A percentile compares a stretch with the other conserved stretches of the same genome.
These are phyloP conservation scores for Paracorniculantispora psalliotae DNA, from an alignment of 2,329 filamentous ascomycete genomes.

Conservation along the genomic window DNA sequence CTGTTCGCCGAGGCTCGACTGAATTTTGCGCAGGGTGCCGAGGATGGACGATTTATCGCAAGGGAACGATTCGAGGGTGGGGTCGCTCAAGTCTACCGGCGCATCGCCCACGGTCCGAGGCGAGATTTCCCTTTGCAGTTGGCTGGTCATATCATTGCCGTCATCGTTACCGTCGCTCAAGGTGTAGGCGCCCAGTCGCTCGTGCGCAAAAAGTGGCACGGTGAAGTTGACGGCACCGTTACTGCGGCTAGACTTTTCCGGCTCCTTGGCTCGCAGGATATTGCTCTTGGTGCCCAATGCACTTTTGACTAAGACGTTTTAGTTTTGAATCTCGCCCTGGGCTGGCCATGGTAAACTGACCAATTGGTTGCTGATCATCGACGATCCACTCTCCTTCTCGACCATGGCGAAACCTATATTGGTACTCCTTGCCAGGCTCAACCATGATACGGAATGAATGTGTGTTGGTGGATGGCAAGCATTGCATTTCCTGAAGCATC, in stretches of 20 bases:
- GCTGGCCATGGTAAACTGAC: constrained; percentile 36
- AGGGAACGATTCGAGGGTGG: constrained; percentile 45
- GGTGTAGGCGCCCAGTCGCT: constrained; percentile 39
- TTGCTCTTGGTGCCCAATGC: constrained; percentile 7
- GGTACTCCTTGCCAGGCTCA: constrained; percentile 54
- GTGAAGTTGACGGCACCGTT: constrained; percentile 22
- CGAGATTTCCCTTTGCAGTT: constrained; percentile 17
- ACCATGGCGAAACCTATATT: constrained; percentile 72
- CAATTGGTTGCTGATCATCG: constrained; percentile 55
- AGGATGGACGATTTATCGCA: constrained; percentile 41
- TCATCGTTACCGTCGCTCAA: constrained; percentile 29
- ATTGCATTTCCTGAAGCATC: constrained; percentile 62
- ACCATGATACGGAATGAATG: constrained; percentile 50
- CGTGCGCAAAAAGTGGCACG: constrained; percentile 41
- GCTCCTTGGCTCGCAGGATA: constrained; percentile 10
- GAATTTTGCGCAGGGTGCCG: constrained; percentile 41
- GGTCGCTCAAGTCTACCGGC: constrained; percentile 38
- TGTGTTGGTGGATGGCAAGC: constrained; percentile 43
- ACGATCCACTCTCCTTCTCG: constrained; percentile 65
- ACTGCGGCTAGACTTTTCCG: constrained; percentile 11
- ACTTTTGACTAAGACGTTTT: constrained; percentile 8
- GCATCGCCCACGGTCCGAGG: constrained; percentile 7
- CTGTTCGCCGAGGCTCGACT: constrained; percentile 39
- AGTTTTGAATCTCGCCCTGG: background rate
- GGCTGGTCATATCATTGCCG: constrained; percentile 11